A percentile compares a stretch with the other conserved stretches of the same genome.
These are phyloP conservation scores for grape (Vitis vinifera) DNA, from an alignment of 164 flowering plant genomes.

Conservation along the genomic window DNA sequence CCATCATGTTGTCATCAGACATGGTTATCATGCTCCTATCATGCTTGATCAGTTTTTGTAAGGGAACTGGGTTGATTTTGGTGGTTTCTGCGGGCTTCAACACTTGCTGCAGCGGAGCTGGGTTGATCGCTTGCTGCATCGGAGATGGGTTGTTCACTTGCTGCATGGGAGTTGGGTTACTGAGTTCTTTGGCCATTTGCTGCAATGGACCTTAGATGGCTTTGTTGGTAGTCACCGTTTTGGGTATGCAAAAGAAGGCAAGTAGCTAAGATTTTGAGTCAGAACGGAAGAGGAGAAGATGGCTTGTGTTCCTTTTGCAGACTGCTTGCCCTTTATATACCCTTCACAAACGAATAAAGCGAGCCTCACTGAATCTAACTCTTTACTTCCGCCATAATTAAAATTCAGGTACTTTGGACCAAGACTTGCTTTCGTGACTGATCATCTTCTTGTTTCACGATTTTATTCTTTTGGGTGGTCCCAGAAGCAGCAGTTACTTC, in stretches of 20 bases:
- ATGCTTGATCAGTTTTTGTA: no score
- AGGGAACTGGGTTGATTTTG: no score
- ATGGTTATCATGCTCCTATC: no score
- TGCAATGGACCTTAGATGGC: not conserved
- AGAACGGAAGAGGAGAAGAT: not conserved
- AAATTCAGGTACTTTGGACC: not conserved
- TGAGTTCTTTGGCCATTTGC: not conserved
- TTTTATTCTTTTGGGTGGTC: not conserved
- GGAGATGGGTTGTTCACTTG: no score
- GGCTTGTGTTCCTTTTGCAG: constrained; percentile 6
- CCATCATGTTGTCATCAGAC: no score
- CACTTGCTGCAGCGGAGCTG: no score
- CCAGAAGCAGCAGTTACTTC: no score
- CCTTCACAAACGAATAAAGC: constrained; percentile 4
- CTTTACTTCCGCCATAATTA: constrained; percentile 21
- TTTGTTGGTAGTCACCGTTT: not conserved
- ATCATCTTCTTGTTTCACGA: not conserved
- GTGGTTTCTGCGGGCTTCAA: no score
- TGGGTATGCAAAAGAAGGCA: not conserved
- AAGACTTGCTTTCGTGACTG: not conserved
- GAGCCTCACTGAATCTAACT: constrained; percentile 20
- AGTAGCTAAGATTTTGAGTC: no score
- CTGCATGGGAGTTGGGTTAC: no score
- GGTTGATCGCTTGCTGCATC: no score
- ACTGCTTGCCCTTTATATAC: constrained; percentile 5